A percentile compares a stretch with the other conserved stretches of the same genome.
phyloP scores from a whole-genome alignment of 768 basidiomycete genomes.

The Dioszegia hungarica region DNA sequence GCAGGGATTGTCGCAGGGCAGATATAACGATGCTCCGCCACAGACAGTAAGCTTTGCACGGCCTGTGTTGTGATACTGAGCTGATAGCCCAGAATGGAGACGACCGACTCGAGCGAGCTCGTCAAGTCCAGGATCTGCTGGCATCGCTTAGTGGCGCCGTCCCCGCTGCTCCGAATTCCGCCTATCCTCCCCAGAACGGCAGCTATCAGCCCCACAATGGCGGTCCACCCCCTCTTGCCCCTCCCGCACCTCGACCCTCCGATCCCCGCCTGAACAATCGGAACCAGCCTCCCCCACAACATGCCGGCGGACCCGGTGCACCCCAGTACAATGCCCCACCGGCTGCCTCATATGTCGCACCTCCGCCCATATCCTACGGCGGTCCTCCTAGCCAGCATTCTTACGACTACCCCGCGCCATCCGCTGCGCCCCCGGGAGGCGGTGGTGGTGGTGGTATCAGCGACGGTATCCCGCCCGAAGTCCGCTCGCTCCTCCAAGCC shows the following conservation, averaged over 20 bases:
- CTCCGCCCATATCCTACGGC: too few relatives aligned
- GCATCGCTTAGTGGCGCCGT: not conserved
- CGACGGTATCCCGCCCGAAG: slow-evolving; percentile 1
- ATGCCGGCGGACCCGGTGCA: too few relatives aligned
- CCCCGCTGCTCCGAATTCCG: not conserved
- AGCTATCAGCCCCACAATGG: not conserved
- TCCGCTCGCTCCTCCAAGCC: not conserved
- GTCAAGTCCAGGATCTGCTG: slow-evolving; percentile 36
- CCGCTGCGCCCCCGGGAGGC: not conserved
- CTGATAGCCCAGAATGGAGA: slow-evolving; percentile 52
- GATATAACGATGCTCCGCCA: slow-evolving; percentile 18
- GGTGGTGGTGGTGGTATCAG: not conserved
- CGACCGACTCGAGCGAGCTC: slow-evolving; percentile 72
- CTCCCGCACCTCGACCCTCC: not conserved
- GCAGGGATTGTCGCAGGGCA: not conserved
- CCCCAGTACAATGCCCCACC: too few relatives aligned
- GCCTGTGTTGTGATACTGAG: not conserved
- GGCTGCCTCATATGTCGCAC: too few relatives aligned
- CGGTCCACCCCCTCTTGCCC: not conserved
- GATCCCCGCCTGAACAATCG: not conserved
- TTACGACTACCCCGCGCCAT: not conserved
- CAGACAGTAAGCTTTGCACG: slow-evolving; percentile 11
- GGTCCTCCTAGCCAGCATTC: not conserved
- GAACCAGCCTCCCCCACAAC: too few relatives aligned
- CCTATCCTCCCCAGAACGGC: not conserved